These are phyloP conservation scores for Penicillium macrosclerotiorum DNA, from an alignment of 495 filamentous ascomycete genomes.

Conservation along the genomic window DNA sequence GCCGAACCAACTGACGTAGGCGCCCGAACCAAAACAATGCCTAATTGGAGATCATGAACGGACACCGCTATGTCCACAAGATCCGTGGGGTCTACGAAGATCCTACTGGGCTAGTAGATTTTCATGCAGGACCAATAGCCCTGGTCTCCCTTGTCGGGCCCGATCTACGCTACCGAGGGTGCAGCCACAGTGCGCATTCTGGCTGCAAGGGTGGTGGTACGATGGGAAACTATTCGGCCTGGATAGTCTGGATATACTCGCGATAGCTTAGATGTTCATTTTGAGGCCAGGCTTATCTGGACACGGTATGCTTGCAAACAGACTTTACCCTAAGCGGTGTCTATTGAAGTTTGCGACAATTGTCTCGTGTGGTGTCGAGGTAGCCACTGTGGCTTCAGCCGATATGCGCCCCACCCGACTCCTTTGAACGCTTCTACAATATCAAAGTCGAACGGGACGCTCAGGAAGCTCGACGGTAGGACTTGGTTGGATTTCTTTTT, in stretches of 20 bases:
- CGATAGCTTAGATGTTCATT: no score
- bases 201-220: constrained; percentile 12
- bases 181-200: not conserved
- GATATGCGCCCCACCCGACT: constrained; percentile 1
- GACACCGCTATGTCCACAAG: no score
- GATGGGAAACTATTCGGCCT: no score
- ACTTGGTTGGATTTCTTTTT: constrained; percentile 12
- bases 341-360: not conserved
- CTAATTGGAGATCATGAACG: not conserved
- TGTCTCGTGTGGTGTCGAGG: not conserved
- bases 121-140: not conserved
- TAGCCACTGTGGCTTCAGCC: constrained; percentile 5
- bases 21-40: constrained; percentile 21
- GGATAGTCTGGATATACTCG: no score
- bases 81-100: no score
- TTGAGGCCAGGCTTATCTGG: no score
- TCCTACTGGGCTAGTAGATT: not conserved
- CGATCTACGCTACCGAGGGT: constrained; percentile 10
- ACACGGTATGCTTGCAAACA: no score
- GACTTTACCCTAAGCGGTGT: no score
- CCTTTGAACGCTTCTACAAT: not conserved
- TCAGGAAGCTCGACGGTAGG: no score
- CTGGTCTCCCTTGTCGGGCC: constrained; percentile 4
- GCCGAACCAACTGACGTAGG: constrained; percentile 24
- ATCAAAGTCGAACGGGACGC: no score